Base-by-base conservation (phyloP, 257 asterid species). In the Galeopsis tetrahit region DNA sequence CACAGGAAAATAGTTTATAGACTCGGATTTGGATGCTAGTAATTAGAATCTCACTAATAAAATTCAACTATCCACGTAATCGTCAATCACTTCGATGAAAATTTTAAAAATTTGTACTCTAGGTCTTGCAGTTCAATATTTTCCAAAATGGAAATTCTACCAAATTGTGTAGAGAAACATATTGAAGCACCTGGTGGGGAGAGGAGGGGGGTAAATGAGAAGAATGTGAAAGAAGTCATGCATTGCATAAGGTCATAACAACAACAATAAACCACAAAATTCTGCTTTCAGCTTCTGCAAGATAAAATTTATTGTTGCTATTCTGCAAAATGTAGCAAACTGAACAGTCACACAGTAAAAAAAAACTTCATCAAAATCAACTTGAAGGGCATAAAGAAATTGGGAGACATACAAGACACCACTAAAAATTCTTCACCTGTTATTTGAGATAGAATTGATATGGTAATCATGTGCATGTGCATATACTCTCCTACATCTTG, bases 381-480 rank as follows among this genome's bases (percentile, higher is more conserved):
- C 31, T 21, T 38, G 32, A 58, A 57, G 42, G 33, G 11, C 77
- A 65, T 35, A 55, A 59, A 75, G 71, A 15, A 44, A 15, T 31
- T 49, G 36, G 44, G 4, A 49, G 43, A 42, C 65, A 62, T 28
- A 43, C 40, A 31, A 75, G 75, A 61, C 68, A 33, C 60, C 32
- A 57, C 62, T 10, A 58, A 76, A 28, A 40, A 52, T 74, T 42
- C 39, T 71, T 71, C 77, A 90, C 97, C 97, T 88, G 85, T 90
- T 90, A 79, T 72, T 90, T 68, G 97, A 90, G 82, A 90, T 90
- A 61, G 97, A 90, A 81, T 90, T 90, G 76, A 90, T 90, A 74
- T 90, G 97, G 83, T 90, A 90, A 79, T 90, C 97, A 74, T 90
- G 97, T 4, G 97, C 97, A 79, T 90, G 97, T 8, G 97, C 93